Evolutionary conservation across 2,329 filamentous ascomycete species (phyloP), one percentile per base, ranked within the genome.

Genomic region (Zymoseptoria ardabiliae): DNA sequence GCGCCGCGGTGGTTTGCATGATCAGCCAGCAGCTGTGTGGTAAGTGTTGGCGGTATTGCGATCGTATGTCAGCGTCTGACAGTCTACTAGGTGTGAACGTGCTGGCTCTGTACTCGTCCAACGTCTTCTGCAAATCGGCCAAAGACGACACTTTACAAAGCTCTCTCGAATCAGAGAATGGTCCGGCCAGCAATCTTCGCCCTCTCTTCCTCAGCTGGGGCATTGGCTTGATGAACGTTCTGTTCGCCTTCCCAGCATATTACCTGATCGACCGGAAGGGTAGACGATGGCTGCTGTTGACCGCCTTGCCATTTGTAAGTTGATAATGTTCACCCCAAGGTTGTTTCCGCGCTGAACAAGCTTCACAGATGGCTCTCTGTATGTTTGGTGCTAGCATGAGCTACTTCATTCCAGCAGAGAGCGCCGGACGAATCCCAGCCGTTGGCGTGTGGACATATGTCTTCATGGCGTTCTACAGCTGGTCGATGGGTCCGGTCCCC

Each of bases 231-330:
- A 60, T 63, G 9, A 71, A 71, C 55, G 66, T 66, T 13, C 50
- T 63, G 50, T 84, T 85, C 63, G 81, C 82, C 0, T 81, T 79
- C 61, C 83, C 83, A 0, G 82, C 83, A 1, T 75, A 85, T 50
- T 83, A 77, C 75, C 82, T 82, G 3, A 85, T 85, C 63, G 82
- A 85, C 61, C 81, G 76, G 0, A 80, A 80, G 61, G 83, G 83
- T 1, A 77, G 83, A 11, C 76, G 83, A 23, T 79, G 78, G 28
- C 71, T 85, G 4, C 66, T 77, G 8, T 69, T 77, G 21, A 60
- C 69, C 13, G 79, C 78, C 0, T 76, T 80, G 58, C 78, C 78
- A 0, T 73, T 78, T 56, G 49, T 58, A 48, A 35, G 54, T 35
- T 11, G 35, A 21, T 30, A 20, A 4, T 41, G 13, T 57, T 25